Conservation (phyloP, 2,329 filamentous ascomycete species). For the Aureobasidium melanogenum region DNA sequence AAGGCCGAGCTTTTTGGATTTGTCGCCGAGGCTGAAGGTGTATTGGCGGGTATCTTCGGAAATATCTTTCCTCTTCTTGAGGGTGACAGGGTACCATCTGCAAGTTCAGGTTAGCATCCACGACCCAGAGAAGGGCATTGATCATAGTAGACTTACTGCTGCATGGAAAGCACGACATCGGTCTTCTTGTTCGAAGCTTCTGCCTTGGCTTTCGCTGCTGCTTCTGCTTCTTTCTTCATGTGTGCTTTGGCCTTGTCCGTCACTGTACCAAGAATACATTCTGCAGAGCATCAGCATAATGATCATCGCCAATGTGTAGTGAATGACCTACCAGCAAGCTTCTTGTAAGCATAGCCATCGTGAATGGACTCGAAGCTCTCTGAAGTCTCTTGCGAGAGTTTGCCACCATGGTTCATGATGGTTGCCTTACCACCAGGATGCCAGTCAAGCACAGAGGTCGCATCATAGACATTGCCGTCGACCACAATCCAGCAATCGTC, state of each 20-base stretch:
- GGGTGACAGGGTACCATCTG: constrained; percentile 39
- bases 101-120: constrained; percentile 23
- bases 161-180: constrained; percentile 22
- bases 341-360: constrained; percentile 43
- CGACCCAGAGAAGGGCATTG: background rate
- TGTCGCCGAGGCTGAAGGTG: constrained; percentile 37
- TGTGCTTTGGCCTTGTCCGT: constrained; percentile 41
- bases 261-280: constrained; percentile 42
- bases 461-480: constrained; percentile 44
- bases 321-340: constrained; percentile 32
- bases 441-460: constrained; percentile 39
- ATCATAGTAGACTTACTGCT: background rate
- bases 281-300: constrained; percentile 20
- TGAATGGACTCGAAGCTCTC: constrained; percentile 44
- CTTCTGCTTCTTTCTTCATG: constrained; percentile 38
- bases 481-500: constrained; percentile 47
- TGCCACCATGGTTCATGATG: constrained; percentile 42
- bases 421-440: constrained; percentile 43
- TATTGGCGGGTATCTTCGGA: constrained; percentile 39
- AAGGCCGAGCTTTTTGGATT: constrained; percentile 36
- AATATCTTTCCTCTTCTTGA: constrained; percentile 30
- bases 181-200: constrained; percentile 20
- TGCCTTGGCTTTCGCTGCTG: constrained; percentile 30
- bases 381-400: constrained; percentile 40
- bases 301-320: too few species aligned